Evolutionary conservation across 2,329 filamentous ascomycete species (phyloP), one percentile per base, ranked within the genome.

Genomic region (Colletotrichum camelliae): DNA sequence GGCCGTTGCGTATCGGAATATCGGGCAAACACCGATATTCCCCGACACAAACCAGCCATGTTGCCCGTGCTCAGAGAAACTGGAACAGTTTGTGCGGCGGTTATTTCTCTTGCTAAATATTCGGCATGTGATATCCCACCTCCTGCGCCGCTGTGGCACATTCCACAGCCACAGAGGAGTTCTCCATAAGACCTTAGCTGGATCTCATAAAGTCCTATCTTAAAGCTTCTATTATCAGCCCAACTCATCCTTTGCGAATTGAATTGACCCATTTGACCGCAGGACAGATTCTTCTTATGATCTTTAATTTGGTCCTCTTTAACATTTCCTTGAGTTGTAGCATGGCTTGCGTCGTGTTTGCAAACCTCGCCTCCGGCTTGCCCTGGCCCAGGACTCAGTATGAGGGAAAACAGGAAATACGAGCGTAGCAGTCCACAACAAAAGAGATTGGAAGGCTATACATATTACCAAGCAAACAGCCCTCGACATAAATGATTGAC

Each of bases 271-370:
- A 52, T 52, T 12, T 13, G 10, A 52, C 21, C 43, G 43, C 5
- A 21, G n/a, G 12, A 52, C 7, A 2, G n/a, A n/a, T 12, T 10
- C n/a, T 18, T 10, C 2, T 21, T 0, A 52, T 12, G n/a, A 21
- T 21, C 2, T 21, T 21, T 7, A 52, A 0, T 52, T 13, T 21
- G 3, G 43, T 6, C 5, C 0, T 7, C 10, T 4, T 52, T 2
- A 13, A 0, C n/a, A 52, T 21, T 21, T 21, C n/a, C 10, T 13
- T 21, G 43, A 5, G n/a, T 12, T 21, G 6, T 21, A 18, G 18
- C 43, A 52, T 13, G 12, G 12, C 2, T 13, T 13, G n/a, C 43
- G 18, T n/a, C 18, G n/a, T 52, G 12, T 21, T 10, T 4, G 10
- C 2, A 21, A 7, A 21, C 21, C 2, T 48, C n/a, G 10, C 4